Base-by-base conservation (phyloP, 148 eudicot species). In the Fallopia convolvulus region DNA sequence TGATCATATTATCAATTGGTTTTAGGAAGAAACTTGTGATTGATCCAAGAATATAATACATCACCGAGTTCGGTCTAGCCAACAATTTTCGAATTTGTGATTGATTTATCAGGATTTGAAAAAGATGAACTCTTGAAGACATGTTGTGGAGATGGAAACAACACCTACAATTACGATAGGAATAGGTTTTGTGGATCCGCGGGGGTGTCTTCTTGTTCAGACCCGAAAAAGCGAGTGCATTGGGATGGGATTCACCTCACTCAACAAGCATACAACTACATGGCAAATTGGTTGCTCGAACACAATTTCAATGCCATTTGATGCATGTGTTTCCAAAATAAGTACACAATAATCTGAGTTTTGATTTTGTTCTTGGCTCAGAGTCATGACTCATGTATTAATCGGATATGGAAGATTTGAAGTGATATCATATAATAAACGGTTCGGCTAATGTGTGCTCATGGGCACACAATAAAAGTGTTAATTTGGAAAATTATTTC, bases 161-260 rank as follows among this genome's bases (percentile, higher is more conserved):
- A 60, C 8, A 41, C 75, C 17, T 72, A 72, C 75, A 72, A 72
- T 12, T 72, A 8, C 75, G 20, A 72, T 42, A 1, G 13, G 0
- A 11, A 32, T 8, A 42, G 49, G 26, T 72, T 7, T 5, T 42
- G 75, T 41, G 75, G 75, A 52, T 44, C 10, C 33, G 33, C 15
- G 10, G 75, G 33, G 0, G 75, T 72, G 21, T 8, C 75, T 0
- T 77, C 76, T 32, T 83, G 85, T 55, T 17, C 20, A 2, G 36
- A 77, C 12, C 85, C 85, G 0, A 10, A 11, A 7, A 56, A 39
- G 20, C 40, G 74, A 56, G 60, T 77, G 0, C 46, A 52, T 32
- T 83, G 85, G 85, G 85, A 83, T 47, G 85, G 85, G 3, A 4
- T 83, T 2, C 82, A 83, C 70, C 26, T 77, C 6, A 83, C 85